A percentile compares a stretch with the other conserved stretches of the same genome.
These are phyloP conservation scores for Macrophomina tecta DNA, from an alignment of 2,329 filamentous ascomycete genomes.

Conservation along the genomic window DNA sequence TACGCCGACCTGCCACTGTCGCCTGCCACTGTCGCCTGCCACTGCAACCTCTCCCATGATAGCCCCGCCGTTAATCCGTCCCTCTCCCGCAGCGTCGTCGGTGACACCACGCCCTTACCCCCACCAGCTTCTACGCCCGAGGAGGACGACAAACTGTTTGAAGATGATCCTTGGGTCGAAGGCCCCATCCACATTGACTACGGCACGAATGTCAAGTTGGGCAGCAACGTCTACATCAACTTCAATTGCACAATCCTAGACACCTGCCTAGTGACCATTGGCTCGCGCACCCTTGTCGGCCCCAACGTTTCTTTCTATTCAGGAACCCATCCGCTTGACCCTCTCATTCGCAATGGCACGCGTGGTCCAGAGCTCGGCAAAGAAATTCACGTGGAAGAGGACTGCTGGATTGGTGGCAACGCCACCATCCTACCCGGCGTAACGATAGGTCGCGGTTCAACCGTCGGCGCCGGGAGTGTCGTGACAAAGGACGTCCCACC, in stretches of 20 bases:
- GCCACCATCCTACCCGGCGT: conserved; percentile 73
- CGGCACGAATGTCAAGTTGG: conserved; percentile 75
- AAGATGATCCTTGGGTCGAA: conserved; percentile 72
- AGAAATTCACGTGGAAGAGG: conserved; percentile 76
- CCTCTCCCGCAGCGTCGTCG: conserved; percentile 59
- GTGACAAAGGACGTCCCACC: conserved; percentile 78
- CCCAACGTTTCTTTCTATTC: conserved; percentile 79
- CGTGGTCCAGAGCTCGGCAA: conserved; percentile 76
- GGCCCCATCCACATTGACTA: conserved; percentile 76
- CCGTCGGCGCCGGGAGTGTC: conserved; percentile 80
- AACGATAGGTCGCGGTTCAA: conserved; percentile 75
- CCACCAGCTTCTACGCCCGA: conserved; percentile 61
- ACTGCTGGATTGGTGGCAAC: conserved; percentile 65
- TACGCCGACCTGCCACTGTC: neutral
- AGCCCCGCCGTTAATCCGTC: conserved; percentile 2
- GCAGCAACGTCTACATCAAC: conserved; percentile 76
- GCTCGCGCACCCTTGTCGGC: conserved; percentile 77
- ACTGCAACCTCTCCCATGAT: neutral
- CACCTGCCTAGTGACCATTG: conserved; percentile 75
- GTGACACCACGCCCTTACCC: conserved; percentile 69
- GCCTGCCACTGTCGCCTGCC: neutral
- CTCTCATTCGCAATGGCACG: conserved; percentile 73
- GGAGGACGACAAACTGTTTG: conserved; percentile 70
- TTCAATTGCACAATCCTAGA: conserved; percentile 78
- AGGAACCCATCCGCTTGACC: conserved; percentile 79